phyloP scores from a whole-genome alignment of 805 yeast genomes.

The Zygosaccharomyces bailii region DNA sequence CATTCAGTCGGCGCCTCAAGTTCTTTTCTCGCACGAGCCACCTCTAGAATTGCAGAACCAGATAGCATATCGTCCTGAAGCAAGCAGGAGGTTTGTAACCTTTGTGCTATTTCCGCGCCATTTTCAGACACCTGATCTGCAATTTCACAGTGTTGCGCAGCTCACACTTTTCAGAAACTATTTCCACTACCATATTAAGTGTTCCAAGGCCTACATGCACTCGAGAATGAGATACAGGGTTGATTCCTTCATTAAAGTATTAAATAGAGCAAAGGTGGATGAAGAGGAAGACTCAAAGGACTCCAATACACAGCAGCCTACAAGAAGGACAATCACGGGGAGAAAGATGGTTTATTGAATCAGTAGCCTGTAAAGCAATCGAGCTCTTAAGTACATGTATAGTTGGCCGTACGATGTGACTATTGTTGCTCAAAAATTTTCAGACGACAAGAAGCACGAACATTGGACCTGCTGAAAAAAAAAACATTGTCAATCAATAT shows the following conservation, averaged over 20 bases:
- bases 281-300: constrained; percentile 59
- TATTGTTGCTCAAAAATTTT: constrained; percentile 6
- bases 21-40: constrained; percentile 88
- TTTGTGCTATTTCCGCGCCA: constrained; percentile 84
- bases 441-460: constrained; percentile 2
- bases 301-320: constrained; percentile 14
- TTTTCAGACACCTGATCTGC: constrained; percentile 58
- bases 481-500: neutral
- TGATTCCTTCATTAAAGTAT: constrained; percentile 86
- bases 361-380: neutral
- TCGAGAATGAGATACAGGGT: constrained; percentile 97
- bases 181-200: constrained; percentile 97
- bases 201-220: constrained; percentile 97
- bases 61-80: constrained; percentile 34
- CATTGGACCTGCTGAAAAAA: neutral
- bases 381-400: constrained; percentile 1
- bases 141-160: constrained; percentile 59
- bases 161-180: constrained; percentile 91
- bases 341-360: constrained; percentile 33
- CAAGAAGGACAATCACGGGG: constrained; percentile 37
- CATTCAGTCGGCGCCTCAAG: constrained; percentile 98
- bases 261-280: constrained; percentile 96
- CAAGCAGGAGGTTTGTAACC: constrained; percentile 47
- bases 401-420: constrained; percentile 9
- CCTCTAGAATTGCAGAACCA: constrained; percentile 75